phyloP scores from a whole-genome alignment of 2,329 filamentous ascomycete genomes.

The Trichoderma sp. region DNA sequence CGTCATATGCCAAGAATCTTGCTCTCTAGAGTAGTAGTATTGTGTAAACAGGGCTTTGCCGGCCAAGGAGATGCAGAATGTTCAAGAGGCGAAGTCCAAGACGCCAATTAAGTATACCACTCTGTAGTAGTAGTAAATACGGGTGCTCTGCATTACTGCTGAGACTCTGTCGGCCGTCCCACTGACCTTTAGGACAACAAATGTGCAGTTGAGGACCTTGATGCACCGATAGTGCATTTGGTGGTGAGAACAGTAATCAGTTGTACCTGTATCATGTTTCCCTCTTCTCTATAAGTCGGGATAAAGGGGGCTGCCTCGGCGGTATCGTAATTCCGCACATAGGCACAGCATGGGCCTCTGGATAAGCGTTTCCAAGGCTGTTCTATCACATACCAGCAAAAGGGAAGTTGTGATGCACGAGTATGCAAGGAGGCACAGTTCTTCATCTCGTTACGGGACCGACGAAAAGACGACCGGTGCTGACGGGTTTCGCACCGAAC shows the following conservation, averaged over 20 bases:
- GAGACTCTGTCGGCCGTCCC: not conserved
- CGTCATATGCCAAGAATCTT: not conserved
- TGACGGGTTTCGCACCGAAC: not conserved
- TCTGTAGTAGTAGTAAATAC: not conserved
- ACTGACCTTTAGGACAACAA: not conserved
- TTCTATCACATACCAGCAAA: not conserved
- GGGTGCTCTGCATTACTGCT: not conserved
- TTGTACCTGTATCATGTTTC: not conserved
- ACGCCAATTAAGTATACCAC: not conserved
- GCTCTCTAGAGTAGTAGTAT: not conserved
- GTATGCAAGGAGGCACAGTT: not conserved
- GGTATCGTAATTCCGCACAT: not conserved
- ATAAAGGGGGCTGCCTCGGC: not conserved
- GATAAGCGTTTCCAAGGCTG: not conserved
- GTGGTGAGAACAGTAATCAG: not conserved
- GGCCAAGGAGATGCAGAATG: not conserved
- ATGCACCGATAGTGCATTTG: not conserved
- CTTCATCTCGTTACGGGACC: not conserved
- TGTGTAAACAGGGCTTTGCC: not conserved
- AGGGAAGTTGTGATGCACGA: not conserved
- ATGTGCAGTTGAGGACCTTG: not conserved
- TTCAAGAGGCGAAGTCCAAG: not conserved
- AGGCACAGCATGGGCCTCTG: not conserved
- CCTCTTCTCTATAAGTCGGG: not conserved
- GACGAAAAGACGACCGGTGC: not conserved